Percentiles rank a stretch among this genome's conserved stretches.
Conservation (phyloP, 2,329 filamentous ascomycete genomes). For the Xylaria hypoxylon region DNA sequence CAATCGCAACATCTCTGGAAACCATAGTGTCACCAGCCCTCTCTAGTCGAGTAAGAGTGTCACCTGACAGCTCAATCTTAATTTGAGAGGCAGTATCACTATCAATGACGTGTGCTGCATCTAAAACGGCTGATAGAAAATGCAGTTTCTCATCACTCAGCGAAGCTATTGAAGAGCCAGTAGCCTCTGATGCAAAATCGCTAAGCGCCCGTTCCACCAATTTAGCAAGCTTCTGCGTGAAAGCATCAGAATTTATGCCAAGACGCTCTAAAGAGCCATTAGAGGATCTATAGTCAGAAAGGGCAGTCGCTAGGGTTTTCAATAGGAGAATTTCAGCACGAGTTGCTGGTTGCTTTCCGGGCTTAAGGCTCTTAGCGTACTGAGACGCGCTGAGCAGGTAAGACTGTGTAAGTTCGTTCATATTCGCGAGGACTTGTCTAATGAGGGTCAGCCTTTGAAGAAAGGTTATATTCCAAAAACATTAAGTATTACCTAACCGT, state of each 20-base stretch:
- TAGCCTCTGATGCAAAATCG: conserved; percentile 40
- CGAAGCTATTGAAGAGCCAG: conserved; percentile 24
- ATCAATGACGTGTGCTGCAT: conserved; percentile 42
- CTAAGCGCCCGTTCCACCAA: conserved; percentile 43
- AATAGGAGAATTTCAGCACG: conserved; percentile 44
- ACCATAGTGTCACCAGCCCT: conserved; percentile 39
- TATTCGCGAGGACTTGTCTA: conserved; percentile 46
- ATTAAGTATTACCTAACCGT: conserved; percentile 44
- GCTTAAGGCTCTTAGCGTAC: conserved; percentile 42
- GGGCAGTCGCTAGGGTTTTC: conserved; percentile 43
- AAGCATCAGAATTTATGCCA: conserved; percentile 34
- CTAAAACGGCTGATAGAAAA: conserved; percentile 41
- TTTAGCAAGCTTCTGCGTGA: conserved; percentile 42
- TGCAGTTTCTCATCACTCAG: conserved; percentile 37
- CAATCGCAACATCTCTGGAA: conserved; percentile 37
- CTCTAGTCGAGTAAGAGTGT: conserved; percentile 42
- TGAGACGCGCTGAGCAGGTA: conserved; percentile 45
- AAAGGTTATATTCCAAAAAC: background rate
- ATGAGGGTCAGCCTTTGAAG: conserved; percentile 35
- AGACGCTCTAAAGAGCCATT: conserved; percentile 32
- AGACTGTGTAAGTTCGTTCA: conserved; percentile 41
- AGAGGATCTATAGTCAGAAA: conserved; percentile 35
- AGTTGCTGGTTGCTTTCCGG: conserved; percentile 23
- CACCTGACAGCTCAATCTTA: conserved; percentile 42
- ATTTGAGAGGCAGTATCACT: conserved; percentile 28